phyloP scores from a whole-genome alignment of 2,329 filamentous ascomycete genomes.

The Fusarium caatingaense region DNA sequence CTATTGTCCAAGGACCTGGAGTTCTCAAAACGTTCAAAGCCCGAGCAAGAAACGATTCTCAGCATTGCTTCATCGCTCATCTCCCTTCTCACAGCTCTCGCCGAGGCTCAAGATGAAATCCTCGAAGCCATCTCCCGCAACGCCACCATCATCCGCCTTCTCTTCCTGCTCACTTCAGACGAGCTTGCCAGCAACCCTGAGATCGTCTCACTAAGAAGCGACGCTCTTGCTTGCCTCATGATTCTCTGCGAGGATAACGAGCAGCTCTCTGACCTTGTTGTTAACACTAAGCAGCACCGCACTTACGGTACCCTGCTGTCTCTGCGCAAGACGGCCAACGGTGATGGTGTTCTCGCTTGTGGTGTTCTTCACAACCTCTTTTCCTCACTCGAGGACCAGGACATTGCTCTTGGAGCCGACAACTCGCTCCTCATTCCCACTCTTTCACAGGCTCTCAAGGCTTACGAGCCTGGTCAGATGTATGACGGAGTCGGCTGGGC shows the following conservation, averaged over 20 bases:
- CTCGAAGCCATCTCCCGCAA: slow-evolving; percentile 64
- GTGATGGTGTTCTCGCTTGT: slow-evolving; percentile 67
- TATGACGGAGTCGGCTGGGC: slow-evolving; percentile 53
- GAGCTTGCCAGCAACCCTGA: slow-evolving; percentile 58
- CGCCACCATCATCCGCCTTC: slow-evolving; percentile 61
- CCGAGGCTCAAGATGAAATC: slow-evolving; percentile 71
- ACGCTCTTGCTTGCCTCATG: slow-evolving; percentile 66
- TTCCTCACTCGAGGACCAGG: slow-evolving; percentile 52
- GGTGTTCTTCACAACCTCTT: slow-evolving; percentile 73
- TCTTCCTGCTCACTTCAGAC: slow-evolving; percentile 64
- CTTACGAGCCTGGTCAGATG: slow-evolving; percentile 44
- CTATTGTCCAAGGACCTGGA: slow-evolving; percentile 55
- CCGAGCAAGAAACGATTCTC: slow-evolving; percentile 65
- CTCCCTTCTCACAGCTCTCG: slow-evolving; percentile 64
- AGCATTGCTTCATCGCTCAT: slow-evolving; percentile 66
- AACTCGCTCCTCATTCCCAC: slow-evolving; percentile 53
- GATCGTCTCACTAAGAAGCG: slow-evolving; percentile 55
- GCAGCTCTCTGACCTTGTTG: slow-evolving; percentile 63
- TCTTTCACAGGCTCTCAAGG: slow-evolving; percentile 50
- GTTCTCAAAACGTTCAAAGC: slow-evolving; percentile 62
- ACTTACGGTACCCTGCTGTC: slow-evolving; percentile 63
- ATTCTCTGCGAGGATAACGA: slow-evolving; percentile 70
- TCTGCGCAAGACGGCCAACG: slow-evolving; percentile 60
- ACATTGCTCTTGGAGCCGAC: slow-evolving; percentile 46
- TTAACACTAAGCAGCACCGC: slow-evolving; percentile 58